phyloP scores from a whole-genome alignment of 108 stramenopile species.

The Fistulifera solaris region DNA sequence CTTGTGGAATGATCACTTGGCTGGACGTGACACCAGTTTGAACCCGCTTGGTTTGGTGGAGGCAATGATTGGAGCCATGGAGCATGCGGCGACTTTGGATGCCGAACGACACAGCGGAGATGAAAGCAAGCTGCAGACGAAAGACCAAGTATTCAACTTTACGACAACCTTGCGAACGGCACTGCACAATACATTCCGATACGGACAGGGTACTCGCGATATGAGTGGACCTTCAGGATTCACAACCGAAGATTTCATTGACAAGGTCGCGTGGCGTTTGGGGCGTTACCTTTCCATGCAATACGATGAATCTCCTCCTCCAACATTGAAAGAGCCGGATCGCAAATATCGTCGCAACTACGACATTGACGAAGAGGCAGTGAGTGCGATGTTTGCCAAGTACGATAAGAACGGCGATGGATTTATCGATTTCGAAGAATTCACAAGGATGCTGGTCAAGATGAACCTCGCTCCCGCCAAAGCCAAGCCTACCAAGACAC shows the following conservation, averaged over 20 bases:
- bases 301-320: constrained; percentile 66
- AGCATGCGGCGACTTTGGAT: constrained; percentile 81
- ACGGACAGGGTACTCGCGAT: constrained; percentile 93
- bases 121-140: constrained; percentile 24
- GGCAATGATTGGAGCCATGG: constrained; percentile 93
- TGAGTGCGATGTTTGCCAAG: constrained; percentile 73
- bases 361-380: constrained; percentile 77
- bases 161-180: constrained; percentile 71
- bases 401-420: constrained; percentile 89
- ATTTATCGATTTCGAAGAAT: constrained; percentile 81
- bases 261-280: constrained; percentile 89
- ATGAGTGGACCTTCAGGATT: constrained; percentile 91
- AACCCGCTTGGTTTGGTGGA: constrained; percentile 95
- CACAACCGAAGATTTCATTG: constrained; percentile 91
- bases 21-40: constrained; percentile 91
- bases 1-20: constrained; percentile 90
- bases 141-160: constrained; percentile 63
- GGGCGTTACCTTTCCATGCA: constrained; percentile 73
- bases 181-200: constrained; percentile 94
- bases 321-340: constrained; percentile 60
- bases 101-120: constrained; percentile 56
- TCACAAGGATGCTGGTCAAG: constrained; percentile 85
- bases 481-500: neutral
- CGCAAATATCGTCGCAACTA: constrained; percentile 63
- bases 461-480: constrained; percentile 85